Evolutionary conservation across 441 rosid species (phyloP), one percentile per base, ranked within the genome.

Genomic region (Jatropha podagrica): DNA sequence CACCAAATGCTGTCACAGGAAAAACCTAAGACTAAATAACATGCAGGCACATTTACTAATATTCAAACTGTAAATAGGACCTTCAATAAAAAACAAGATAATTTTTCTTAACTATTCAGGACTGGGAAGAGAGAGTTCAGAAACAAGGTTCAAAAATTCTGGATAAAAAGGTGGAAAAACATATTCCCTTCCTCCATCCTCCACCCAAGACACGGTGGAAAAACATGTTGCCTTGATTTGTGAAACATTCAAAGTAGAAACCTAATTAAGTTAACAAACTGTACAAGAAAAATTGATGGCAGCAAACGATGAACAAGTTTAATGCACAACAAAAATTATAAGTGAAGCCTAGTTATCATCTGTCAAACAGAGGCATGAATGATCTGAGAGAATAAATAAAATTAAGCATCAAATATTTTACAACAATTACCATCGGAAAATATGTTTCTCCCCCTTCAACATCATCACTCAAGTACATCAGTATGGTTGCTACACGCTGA

Each of bases 401-500:
- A 44, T 41, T 40, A 65, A 48, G 61, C 42, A 65, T 69, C 38
- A 8, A 71, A 18, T 61, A 44, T 56, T 13, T 1, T 12, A 55
- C 3, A 61, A 42, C 56, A 72, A 58, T 65, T 89, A 61, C 99
- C 98, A 81, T 69, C 64, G 98, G 99, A 78, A 95, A 95, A 83
- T 90, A 90, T 61, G 99, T 95, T 86, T 95, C 99, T 82, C 99
- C 99, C 70, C 98, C 99, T 81, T 95, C 93, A 41, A 93, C 97
- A 65, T 85, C 85, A 77, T 91, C 93, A 37, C 89, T 95, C 72
- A 95, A 79, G 84, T 95, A 93, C 97, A 95, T 93, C 62, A 95
- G 93, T 91, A 93, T 81, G 41, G 99, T 95, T 72, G 98, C 98
- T 68, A 95, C 72, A 26, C 95, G 88, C 79, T 95, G 99, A 83